Evolutionary conservation across 768 basidiomycete species (phyloP).

Genomic region (Hysterangium stoloniferum): DNA sequence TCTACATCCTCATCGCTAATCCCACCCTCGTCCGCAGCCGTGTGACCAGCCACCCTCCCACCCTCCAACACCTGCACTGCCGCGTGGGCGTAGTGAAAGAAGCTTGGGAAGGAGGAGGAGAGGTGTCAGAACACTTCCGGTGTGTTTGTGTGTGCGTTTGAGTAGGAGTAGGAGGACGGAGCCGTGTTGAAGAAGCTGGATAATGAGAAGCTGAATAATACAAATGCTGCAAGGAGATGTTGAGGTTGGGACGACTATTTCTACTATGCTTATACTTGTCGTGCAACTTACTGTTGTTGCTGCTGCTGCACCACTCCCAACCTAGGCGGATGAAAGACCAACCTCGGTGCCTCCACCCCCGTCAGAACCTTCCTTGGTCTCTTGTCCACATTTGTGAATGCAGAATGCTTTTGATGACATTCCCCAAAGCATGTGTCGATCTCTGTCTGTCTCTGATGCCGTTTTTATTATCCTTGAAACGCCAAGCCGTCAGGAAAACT

Average conservation of each 20-base stretch:
- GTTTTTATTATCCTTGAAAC: conserved; percentile 75
- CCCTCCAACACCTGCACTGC: background rate
- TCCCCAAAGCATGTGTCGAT: no score
- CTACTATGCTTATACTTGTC: conserved; percentile 11
- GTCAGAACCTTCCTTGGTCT: conserved; percentile 68
- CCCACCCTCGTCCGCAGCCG: conserved; percentile 14
- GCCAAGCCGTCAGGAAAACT: conserved; percentile 23
- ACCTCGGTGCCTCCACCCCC: conserved; percentile 23
- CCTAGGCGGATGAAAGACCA: conserved; percentile 11
- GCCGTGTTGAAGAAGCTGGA: conserved; percentile 82
- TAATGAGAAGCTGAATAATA: no score
- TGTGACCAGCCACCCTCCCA: no score
- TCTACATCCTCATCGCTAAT: no score
- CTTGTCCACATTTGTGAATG: no score
- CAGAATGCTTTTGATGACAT: no score
- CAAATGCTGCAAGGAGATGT: conserved; percentile 71
- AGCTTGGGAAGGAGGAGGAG: background rate
- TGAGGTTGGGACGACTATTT: conserved; percentile 19
- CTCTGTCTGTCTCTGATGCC: no score
- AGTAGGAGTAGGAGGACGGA: conserved; percentile 20
- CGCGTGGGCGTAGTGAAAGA: no score
- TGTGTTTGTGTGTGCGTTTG: conserved; percentile 25
- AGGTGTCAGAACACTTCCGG: conserved; percentile 19
- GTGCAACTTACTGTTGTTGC: conserved; percentile 15
- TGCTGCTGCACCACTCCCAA: conserved; percentile 22